Base-by-base conservation (phyloP, 495 filamentous ascomycete genomes). In the Neurospora sp. region DNA sequence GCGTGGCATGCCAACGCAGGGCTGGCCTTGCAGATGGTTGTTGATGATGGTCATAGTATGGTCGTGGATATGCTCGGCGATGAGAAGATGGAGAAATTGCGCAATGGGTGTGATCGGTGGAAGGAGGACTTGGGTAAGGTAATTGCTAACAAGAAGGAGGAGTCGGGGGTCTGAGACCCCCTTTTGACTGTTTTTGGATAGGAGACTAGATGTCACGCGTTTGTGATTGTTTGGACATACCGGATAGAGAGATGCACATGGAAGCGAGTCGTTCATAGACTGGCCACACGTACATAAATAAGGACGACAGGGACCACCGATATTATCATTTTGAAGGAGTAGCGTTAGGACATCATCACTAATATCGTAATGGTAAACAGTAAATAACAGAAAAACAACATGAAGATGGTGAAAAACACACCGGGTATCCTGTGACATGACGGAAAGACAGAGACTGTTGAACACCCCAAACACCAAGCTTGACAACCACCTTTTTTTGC, bases 1-100 rank as follows among this genome's bases (percentile, higher is more conserved):
- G 85, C 81, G 1, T 88, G 84, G 85, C 88, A 88, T 70, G 76
- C 82, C 0, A 77, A 75, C 18, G 76, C 82, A 38, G 87, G 88
- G 0, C 72, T 89, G n/a, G 81, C 82, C 0, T 71, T 87, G 70
- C 80, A 85, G 74, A 84, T 87, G 37, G 72, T 88, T 14, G 5
- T 62, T 0, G 54, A 62, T 35, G 54, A 62, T 0, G 54, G 27
- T 6, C 1, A 18, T 0, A 12, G 54, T 1, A 1, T 62, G 54
- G 27, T 35, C 5, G 2, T 10, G 54, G 6, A 27, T 3, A 16
- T 62, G 54, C 1, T 62, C 0, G 27, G 3, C 0, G 27, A 16
- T 12, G 54, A 18, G 2, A 62, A 8, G 27, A 1, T 31, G 54
- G 5, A 35, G 1, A 18, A 7, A 7, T 62, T 62, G 14, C 5